A percentile compares a stretch with the other conserved stretches of the same genome.
phyloP scores from a whole-genome alignment of 345 rosid species.

The Murraya koenigii region DNA sequence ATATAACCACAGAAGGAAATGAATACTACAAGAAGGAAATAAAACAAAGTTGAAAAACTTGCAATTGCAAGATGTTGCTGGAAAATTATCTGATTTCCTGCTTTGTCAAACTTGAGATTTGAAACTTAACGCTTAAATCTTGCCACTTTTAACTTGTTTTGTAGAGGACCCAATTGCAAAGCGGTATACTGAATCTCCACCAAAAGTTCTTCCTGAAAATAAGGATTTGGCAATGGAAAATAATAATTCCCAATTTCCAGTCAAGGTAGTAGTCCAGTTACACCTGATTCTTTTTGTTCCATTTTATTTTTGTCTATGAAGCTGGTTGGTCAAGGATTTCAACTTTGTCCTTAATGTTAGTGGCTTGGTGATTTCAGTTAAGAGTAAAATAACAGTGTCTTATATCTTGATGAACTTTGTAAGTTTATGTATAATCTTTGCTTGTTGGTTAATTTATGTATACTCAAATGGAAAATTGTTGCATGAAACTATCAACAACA shows the following conservation, averaged over 20 bases:
- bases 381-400: not conserved
- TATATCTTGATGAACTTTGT: not conserved
- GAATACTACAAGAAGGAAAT: not conserved
- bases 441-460: not conserved
- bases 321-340: conserved; percentile 1
- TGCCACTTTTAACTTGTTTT: conserved; percentile 11
- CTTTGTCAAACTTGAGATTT: not conserved
- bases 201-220: conserved; percentile 36
- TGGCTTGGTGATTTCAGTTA: not conserved
- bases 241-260: conserved; percentile 32
- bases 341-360: not conserved
- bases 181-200: conserved; percentile 42
- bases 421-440: not conserved
- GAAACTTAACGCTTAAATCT: not conserved
- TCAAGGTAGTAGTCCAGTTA: conserved; percentile 36
- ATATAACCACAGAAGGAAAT: not conserved
- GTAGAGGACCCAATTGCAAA: conserved; percentile 79
- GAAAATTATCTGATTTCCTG: not conserved
- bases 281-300: not conserved
- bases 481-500: not conserved
- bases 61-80: not conserved
- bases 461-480: not conserved
- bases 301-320: conserved; percentile 1
- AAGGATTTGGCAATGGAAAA: conserved; percentile 30
- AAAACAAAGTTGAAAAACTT: not conserved